These are phyloP conservation scores for Fusarium subtropicale DNA, from an alignment of 2,329 filamentous ascomycete species.

Conservation along the genomic window DNA sequence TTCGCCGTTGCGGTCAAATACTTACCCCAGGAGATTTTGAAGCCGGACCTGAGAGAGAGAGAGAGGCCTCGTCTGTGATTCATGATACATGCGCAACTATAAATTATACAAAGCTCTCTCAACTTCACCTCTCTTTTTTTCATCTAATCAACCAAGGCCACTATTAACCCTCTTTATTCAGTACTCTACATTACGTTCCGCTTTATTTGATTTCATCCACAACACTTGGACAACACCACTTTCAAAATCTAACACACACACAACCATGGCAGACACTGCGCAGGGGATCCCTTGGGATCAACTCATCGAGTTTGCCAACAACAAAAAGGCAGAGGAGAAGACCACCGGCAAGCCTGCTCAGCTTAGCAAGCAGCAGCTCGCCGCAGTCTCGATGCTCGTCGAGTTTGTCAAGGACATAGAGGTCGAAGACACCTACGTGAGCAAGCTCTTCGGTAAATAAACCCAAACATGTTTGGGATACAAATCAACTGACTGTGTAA, in stretches of 20 bases:
- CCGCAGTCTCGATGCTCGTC: conserved; percentile 57
- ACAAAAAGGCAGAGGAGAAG: conserved; percentile 32
- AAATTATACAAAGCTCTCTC: conserved; percentile 1
- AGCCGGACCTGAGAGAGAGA: not conserved
- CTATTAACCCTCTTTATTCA: not conserved
- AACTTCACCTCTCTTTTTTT: not conserved
- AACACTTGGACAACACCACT: not conserved
- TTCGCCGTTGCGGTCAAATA: conserved; percentile 24
- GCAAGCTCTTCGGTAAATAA: conserved; percentile 45
- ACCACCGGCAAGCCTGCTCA: conserved; percentile 48
- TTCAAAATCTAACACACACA: not conserved
- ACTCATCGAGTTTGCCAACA: conserved; percentile 34
- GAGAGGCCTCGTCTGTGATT: conserved; percentile 1
- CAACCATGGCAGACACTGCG: conserved; percentile 11
- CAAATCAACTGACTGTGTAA: not conserved
- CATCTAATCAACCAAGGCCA: not conserved
- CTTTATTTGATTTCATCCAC: not conserved
- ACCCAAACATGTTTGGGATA: not conserved
- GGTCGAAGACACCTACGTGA: conserved; percentile 48
- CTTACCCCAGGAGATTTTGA: conserved; percentile 2
- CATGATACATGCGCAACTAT: conserved; percentile 13
- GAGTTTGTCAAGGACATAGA: conserved; percentile 46
- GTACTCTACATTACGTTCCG: not conserved
- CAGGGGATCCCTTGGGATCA: conserved; percentile 31
- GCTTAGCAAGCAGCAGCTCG: conserved; percentile 54